Evolutionary conservation across 106 monocot genomes (phyloP).

Genomic region (Chionographis japonica): DNA sequence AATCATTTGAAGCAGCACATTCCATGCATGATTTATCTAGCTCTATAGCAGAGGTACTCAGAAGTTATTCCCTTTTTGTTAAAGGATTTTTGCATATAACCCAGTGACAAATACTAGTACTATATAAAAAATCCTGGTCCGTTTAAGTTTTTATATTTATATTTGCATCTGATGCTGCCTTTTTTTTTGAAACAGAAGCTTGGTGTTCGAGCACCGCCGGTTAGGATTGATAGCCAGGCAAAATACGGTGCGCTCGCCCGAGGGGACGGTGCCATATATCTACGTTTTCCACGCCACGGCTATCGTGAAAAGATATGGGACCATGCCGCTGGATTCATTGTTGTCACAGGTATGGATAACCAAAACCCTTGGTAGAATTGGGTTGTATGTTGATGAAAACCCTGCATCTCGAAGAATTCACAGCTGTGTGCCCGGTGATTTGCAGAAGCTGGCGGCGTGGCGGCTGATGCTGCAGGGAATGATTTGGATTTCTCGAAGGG

Average conservation of each 20-base stretch:
- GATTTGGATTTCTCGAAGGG: conserved; percentile 93
- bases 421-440: not conserved
- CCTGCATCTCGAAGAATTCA: not conserved
- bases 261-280: conserved; percentile 96
- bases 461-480: conserved; percentile 84
- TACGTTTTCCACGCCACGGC: conserved; percentile 88
- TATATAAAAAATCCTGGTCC: too few relatives aligned
- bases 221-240: conserved; percentile 98
- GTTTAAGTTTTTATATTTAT: too few relatives aligned
- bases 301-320: conserved; percentile 99
- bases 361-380: too few relatives aligned
- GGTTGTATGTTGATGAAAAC: too few relatives aligned
- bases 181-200: conserved; percentile 62
- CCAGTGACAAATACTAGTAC: too few relatives aligned
- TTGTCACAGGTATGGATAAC: conserved; percentile 73
- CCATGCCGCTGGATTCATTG: conserved; percentile 95
- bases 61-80: not conserved
- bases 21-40: conserved; percentile 82
- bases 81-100: too few relatives aligned
- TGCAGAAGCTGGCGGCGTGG: conserved; percentile 95
- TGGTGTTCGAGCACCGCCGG: conserved; percentile 81
- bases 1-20: conserved; percentile 96
- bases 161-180: not conserved
- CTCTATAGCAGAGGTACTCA: conserved; percentile 70
- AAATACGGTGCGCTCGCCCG: conserved; percentile 92